These are phyloP conservation scores for Globisporangium sylvaticum DNA, from an alignment of 352 stramenopile species.

Conservation along the genomic window DNA sequence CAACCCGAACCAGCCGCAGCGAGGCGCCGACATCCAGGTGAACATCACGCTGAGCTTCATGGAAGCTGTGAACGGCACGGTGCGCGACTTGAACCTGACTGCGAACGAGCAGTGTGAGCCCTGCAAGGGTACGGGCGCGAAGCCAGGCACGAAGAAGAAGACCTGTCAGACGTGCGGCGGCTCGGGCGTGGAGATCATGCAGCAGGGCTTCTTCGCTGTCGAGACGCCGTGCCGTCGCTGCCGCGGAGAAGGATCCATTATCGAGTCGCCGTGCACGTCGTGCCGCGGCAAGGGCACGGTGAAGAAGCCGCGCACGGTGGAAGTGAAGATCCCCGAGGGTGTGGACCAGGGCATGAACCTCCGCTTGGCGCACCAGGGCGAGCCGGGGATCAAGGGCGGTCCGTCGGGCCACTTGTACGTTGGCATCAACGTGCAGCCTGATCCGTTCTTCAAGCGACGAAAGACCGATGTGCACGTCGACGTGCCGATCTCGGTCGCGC, in stretches of 20 bases:
- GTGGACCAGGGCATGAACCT: conserved; percentile 97
- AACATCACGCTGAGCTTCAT: conserved; percentile 92
- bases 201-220: conserved; percentile 89
- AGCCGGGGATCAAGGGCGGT: conserved; percentile 78
- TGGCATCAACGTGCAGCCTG: conserved; percentile 90
- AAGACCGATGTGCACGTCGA: conserved; percentile 94
- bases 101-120: conserved; percentile 74
- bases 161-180: conserved; percentile 80
- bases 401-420: conserved; percentile 93
- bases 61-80: conserved; percentile 92
- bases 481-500: conserved; percentile 90
- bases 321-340: conserved; percentile 93
- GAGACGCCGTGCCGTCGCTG: conserved; percentile 84
- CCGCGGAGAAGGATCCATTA: conserved; percentile 73
- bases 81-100: conserved; percentile 85
- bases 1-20: conserved; percentile 68
- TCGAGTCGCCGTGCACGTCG: conserved; percentile 76
- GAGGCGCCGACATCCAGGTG: conserved; percentile 93
- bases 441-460: conserved; percentile 95
- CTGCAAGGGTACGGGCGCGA: conserved; percentile 78
- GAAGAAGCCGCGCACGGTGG: conserved; percentile 91
- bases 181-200: conserved; percentile 81
- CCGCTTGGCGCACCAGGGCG: conserved; percentile 90
- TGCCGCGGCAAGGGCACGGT: conserved; percentile 78
- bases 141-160: conserved; percentile 78